A percentile compares a stretch with the other conserved stretches of the same genome.
phyloP scores from a whole-genome alignment of 2,329 filamentous ascomycete genomes.

The Xylariaceae sp. region DNA sequence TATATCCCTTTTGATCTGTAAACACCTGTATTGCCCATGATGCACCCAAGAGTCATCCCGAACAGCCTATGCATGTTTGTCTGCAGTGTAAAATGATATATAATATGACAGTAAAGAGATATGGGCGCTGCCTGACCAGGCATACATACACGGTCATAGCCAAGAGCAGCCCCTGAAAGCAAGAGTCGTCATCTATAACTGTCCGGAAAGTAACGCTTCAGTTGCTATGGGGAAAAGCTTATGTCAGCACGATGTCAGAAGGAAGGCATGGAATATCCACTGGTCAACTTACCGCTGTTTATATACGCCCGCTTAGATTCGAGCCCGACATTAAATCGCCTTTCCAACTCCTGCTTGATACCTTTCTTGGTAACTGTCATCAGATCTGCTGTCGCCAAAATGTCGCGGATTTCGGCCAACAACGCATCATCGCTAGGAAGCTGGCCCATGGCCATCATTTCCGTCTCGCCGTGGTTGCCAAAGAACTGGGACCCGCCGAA shows the following conservation, averaged over 20 bases:
- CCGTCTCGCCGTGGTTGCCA: conserved; percentile 55
- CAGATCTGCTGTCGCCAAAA: conserved; percentile 82
- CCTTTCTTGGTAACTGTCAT: conserved; percentile 99
- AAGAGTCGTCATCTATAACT: conserved; percentile 46
- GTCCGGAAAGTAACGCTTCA: conserved; percentile 71
- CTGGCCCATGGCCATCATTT: conserved; percentile 67
- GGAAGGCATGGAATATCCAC: not conserved
- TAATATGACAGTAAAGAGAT: no score
- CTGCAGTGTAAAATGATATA: no score
- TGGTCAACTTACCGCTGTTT: conserved; percentile 67
- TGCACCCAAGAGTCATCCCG: no score
- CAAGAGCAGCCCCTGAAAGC: no score
- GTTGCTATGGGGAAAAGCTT: conserved; percentile 52
- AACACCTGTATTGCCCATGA: no score
- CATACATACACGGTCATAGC: no score
- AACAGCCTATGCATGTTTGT: no score
- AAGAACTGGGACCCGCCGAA: conserved; percentile 57
- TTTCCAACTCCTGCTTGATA: conserved; percentile 89
- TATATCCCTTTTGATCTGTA: no score
- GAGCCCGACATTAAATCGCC: conserved; percentile 78
- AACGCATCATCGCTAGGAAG: conserved; percentile 86
- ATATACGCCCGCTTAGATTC: conserved; percentile 91
- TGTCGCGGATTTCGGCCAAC: conserved; percentile 89
- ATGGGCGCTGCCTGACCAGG: no score
- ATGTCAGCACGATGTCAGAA: conserved; percentile 24